Conservation (phyloP, 352 stramenopile genomes). For the Phytophthora podocarpi region DNA sequence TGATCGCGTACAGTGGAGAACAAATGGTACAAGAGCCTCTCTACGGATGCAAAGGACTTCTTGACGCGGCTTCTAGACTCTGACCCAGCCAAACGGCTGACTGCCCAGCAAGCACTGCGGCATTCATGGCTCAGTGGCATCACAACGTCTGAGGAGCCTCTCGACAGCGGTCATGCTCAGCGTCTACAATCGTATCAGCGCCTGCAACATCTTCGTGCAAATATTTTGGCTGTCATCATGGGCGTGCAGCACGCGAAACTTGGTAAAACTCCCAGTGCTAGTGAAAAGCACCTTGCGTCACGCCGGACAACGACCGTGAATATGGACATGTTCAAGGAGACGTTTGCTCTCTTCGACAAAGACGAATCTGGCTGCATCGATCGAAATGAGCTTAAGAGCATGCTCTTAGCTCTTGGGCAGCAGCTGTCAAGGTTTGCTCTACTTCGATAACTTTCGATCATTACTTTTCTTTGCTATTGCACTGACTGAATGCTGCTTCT, state of each 20-base stretch:
- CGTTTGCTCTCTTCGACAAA: conserved; percentile 78
- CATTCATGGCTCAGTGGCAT: conserved; percentile 67
- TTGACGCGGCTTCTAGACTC: conserved; percentile 54
- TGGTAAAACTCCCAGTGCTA: conserved; percentile 22
- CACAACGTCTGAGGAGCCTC: conserved; percentile 45
- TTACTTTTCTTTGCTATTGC: not conserved
- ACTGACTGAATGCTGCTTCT: not conserved
- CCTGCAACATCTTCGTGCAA: conserved; percentile 73
- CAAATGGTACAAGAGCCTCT: conserved; percentile 68
- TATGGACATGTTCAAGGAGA: conserved; percentile 85
- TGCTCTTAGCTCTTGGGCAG: conserved; percentile 64
- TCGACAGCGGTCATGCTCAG: conserved; percentile 53
- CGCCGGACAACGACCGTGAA: conserved; percentile 61
- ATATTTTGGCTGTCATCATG: conserved; percentile 80
- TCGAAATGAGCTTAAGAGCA: conserved; percentile 54
- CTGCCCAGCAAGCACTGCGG: conserved; percentile 54
- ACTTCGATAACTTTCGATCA: not conserved
- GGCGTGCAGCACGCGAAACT: conserved; percentile 65
- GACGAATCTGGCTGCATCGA: conserved; percentile 76
- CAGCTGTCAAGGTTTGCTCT: conserved; percentile 46
- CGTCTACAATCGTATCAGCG: conserved; percentile 69
- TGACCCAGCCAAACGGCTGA: conserved; percentile 57
- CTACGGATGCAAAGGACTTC: conserved; percentile 65
- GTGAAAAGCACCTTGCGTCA: conserved; percentile 25
- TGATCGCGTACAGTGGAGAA: conserved; percentile 50